Evolutionary conservation across 1,139 yeast genomes (phyloP).

Genomic region (Yamadazyma friedrichii): DNA sequence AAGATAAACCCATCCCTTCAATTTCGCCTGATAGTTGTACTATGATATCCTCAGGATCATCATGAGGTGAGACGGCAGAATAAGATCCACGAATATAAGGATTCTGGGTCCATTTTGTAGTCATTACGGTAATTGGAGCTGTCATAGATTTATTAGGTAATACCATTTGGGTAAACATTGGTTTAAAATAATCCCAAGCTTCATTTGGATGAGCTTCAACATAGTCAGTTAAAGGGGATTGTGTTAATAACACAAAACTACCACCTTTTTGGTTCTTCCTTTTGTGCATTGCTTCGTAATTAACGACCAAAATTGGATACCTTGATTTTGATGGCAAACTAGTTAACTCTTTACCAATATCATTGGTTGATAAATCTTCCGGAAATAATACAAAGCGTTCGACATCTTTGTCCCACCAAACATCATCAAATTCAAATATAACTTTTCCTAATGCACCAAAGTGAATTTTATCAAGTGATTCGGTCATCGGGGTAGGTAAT

Average conservation of each 20-base stretch:
- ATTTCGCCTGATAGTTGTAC: conserved; percentile 49
- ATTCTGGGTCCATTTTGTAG: conserved; percentile 69
- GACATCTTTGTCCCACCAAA: conserved; percentile 61
- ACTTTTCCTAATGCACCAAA: conserved; percentile 80
- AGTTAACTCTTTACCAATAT: conserved; percentile 25
- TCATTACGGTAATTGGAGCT: conserved; percentile 51
- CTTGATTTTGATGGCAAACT: conserved; percentile 8
- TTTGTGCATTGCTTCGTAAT: conserved; percentile 26
- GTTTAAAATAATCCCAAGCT: conserved; percentile 42
- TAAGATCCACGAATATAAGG: conserved; percentile 74
- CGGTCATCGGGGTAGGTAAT: conserved; percentile 47
- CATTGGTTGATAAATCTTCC: conserved; percentile 15
- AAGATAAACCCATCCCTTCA: conserved; percentile 48
- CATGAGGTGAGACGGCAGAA: conserved; percentile 64
- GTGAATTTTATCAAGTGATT: conserved; percentile 51
- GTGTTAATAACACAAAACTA: conserved; percentile 60
- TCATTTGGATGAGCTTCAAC: conserved; percentile 34
- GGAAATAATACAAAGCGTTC: conserved; percentile 56
- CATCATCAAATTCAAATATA: conserved; percentile 62
- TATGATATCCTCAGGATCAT: conserved; percentile 62
- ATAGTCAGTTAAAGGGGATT: conserved; percentile 64
- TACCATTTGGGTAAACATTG: conserved; percentile 30
- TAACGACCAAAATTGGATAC: conserved; percentile 23
- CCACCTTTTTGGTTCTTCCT: conserved; percentile 16
- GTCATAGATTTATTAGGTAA: conserved; percentile 23